Percentiles rank a stretch among this genome's conserved stretches.
Evolutionary conservation across 768 basidiomycete genomes (phyloP).

Genomic region (Cyathus striatus): DNA sequence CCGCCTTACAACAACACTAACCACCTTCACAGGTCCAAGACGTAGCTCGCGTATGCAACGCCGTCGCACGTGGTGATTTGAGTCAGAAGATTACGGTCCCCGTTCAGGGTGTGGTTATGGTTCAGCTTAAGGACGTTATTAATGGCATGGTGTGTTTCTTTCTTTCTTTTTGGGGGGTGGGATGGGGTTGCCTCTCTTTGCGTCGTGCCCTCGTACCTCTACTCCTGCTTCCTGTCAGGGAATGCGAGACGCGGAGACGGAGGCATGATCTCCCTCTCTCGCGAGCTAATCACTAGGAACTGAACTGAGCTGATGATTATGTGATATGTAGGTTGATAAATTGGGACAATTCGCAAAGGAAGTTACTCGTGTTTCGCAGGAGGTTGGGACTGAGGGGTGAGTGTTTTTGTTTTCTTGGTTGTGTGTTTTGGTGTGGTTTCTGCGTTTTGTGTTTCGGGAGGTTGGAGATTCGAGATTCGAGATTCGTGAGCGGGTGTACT

Average conservation of each 20-base stretch:
- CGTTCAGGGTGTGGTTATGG: constrained; percentile 76
- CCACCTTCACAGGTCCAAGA: too few relatives aligned
- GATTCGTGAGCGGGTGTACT: too few relatives aligned
- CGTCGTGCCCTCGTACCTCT: too few relatives aligned
- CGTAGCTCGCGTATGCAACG: constrained; percentile 76
- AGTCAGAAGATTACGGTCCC: constrained; percentile 77
- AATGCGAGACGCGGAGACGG: too few relatives aligned
- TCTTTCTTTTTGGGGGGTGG: neutral
- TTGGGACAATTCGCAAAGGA: constrained; percentile 88
- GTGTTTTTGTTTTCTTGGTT: constrained; percentile 8
- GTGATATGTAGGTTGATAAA: constrained; percentile 30
- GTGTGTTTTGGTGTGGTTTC: constrained; percentile 1
- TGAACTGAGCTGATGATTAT: neutral
- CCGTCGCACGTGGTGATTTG: constrained; percentile 71
- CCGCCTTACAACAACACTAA: too few relatives aligned
- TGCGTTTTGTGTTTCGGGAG: too few relatives aligned
- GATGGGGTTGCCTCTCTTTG: too few relatives aligned
- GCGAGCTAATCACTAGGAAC: too few relatives aligned
- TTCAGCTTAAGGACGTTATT: constrained; percentile 75
- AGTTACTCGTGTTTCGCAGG: constrained; percentile 80
- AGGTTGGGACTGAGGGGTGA: constrained; percentile 79
- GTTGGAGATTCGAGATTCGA: too few relatives aligned
- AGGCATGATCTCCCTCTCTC: too few relatives aligned
- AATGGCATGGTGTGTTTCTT: constrained; percentile 48
- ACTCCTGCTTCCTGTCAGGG: too few relatives aligned